Evolutionary conservation across 345 rosid genomes (phyloP).

Genomic region (Barbarea vulgaris): DNA sequence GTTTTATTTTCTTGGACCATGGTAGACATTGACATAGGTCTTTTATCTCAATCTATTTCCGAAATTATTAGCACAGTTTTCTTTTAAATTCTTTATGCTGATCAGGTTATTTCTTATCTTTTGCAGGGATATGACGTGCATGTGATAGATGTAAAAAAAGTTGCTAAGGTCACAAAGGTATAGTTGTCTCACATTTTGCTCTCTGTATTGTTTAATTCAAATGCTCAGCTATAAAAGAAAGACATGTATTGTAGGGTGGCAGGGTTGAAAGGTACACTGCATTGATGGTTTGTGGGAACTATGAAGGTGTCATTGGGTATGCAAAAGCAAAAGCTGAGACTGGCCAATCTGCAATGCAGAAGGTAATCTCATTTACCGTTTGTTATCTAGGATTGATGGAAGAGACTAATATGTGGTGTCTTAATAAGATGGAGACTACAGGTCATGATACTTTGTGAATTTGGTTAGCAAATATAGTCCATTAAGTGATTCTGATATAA

Average conservation of each 20-base stretch:
- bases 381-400: slow-evolving; percentile 1
- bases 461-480: slow-evolving; percentile 12
- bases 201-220: not conserved
- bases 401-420: not conserved
- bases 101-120: not conserved
- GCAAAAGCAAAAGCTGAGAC: slow-evolving; percentile 90
- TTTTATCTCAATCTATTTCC: not conserved
- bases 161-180: slow-evolving; percentile 96
- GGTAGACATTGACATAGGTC: not conserved
- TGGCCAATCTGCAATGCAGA: slow-evolving; percentile 79
- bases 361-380: slow-evolving; percentile 51
- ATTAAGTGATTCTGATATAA: slow-evolving; percentile 1
- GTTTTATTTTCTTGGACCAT: not conserved
- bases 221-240: slow-evolving; percentile 26
- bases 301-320: slow-evolving; percentile 84
- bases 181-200: slow-evolving; percentile 19
- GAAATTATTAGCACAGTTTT: not conserved
- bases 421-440: not conserved
- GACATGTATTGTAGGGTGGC: slow-evolving; percentile 61
- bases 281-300: slow-evolving; percentile 86
- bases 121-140: slow-evolving; percentile 92
- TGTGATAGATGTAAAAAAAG: slow-evolving; percentile 82
- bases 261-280: slow-evolving; percentile 80
- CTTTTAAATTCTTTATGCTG: not conserved
- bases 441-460: not conserved